Evolutionary conservation across 2,329 filamentous ascomycete genomes (phyloP).

Genomic region (Colletotrichum filicis): DNA sequence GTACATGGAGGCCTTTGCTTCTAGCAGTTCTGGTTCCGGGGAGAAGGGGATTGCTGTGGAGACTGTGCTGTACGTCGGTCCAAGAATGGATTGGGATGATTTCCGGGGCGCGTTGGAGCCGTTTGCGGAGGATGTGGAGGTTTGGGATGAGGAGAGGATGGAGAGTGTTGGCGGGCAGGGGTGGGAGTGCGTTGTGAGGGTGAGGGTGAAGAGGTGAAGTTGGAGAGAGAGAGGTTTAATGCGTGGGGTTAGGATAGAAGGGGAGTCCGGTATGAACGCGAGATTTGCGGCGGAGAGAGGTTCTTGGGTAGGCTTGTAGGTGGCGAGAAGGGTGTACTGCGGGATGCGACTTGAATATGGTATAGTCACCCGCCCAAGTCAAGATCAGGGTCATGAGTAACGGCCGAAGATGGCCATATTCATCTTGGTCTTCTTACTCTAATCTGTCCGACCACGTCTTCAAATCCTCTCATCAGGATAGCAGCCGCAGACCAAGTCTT

Average conservation of each 20-base stretch:
- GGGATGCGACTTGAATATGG: no score
- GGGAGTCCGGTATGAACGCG: neutral
- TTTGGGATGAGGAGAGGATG: conserved; percentile 24
- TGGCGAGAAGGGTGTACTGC: no score
- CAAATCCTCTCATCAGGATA: neutral
- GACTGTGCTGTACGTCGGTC: conserved; percentile 19
- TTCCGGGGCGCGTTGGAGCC: neutral
- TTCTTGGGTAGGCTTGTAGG: neutral
- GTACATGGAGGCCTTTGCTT: conserved; percentile 39
- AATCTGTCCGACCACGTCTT: neutral
- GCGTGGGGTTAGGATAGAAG: neutral
- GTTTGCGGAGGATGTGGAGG: neutral
- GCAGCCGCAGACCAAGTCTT: neutral
- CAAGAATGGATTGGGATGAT: conserved; percentile 27
- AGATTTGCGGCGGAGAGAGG: neutral
- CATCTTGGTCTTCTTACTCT: neutral
- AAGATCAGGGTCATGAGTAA: neutral
- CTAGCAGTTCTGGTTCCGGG: neutral
- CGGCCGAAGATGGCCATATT: neutral
- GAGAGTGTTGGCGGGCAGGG: conserved; percentile 12
- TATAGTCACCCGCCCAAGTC: no score
- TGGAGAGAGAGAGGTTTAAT: neutral
- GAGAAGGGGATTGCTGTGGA: neutral
- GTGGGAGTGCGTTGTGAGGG: conserved; percentile 25
- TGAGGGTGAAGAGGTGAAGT: neutral